Evolutionary conservation across 805 yeast species (phyloP).

Genomic region (Wickerhamomyces rabaulensis): DNA sequence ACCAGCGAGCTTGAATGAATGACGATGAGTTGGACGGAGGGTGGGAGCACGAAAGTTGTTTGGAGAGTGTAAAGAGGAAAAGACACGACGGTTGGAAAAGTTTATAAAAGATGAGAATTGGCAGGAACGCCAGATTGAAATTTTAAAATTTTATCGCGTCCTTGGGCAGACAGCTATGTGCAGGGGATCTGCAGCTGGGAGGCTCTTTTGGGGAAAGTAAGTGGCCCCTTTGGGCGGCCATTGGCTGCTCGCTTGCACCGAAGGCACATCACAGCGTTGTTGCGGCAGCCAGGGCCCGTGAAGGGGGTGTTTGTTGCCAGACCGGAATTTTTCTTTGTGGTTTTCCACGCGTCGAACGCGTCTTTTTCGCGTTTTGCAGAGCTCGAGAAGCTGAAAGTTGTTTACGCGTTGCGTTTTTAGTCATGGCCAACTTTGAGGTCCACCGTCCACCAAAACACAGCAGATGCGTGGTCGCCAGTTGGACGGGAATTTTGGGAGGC

Average conservation of each 20-base stretch:
- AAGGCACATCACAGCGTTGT: background rate
- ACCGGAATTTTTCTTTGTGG: background rate
- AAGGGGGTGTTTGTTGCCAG: background rate
- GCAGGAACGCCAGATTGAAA: background rate
- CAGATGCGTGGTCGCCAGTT: too few relatives aligned
- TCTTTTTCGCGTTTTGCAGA: background rate
- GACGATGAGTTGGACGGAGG: conserved; percentile 6
- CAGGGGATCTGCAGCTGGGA: background rate
- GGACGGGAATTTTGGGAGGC: too few relatives aligned
- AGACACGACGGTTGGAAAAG: background rate
- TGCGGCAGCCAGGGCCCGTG: background rate
- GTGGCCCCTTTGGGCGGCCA: background rate
- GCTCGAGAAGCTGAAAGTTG: too few relatives aligned
- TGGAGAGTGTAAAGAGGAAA: background rate
- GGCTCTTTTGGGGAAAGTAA: background rate
- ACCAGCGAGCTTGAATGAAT: conserved; percentile 1
- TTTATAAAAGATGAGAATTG: background rate
- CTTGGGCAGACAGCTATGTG: background rate
- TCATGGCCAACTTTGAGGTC: too few relatives aligned
- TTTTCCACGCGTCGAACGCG: background rate
- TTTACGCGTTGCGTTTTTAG: too few relatives aligned
- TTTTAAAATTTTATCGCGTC: background rate
- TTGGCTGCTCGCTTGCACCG: background rate
- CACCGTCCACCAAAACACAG: too few relatives aligned
- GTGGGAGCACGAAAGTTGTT: background rate